phyloP scores from a whole-genome alignment of 2,329 filamentous ascomycete genomes.

The Verticillium albo-atrum region DNA sequence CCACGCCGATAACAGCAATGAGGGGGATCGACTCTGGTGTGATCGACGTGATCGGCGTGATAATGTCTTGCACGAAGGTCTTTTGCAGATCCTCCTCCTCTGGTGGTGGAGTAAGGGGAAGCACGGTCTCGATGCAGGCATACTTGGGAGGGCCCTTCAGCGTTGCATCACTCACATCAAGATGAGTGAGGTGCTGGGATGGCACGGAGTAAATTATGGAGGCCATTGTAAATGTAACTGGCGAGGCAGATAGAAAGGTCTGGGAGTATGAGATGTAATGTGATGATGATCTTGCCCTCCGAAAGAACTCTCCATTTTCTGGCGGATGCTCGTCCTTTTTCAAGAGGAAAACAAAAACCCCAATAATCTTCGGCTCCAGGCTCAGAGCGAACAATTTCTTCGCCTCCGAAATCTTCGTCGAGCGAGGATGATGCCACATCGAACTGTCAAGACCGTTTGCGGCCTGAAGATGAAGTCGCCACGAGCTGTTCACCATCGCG shows the following conservation, averaged over 20 bases:
- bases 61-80: not conserved
- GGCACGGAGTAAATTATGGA: not conserved
- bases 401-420: not conserved
- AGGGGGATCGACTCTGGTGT: slow-evolving; percentile 17
- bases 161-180: not conserved
- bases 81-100: not conserved
- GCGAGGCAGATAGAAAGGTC: not conserved
- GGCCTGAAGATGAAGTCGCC: not conserved
- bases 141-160: not conserved
- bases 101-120: not conserved
- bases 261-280: not conserved
- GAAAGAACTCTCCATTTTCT: not conserved
- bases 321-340: not conserved
- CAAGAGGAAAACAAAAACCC: not conserved
- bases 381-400: too few species aligned
- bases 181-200: not conserved
- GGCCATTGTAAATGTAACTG: not conserved
- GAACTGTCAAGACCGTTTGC: not conserved
- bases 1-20: slow-evolving; percentile 46
- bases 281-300: not conserved
- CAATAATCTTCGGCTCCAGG: too few species aligned
- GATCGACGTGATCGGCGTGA: not conserved
- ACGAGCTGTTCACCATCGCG: not conserved
- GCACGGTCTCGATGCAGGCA: not conserved
- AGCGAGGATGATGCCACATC: not conserved